phyloP scores from a whole-genome alignment of 768 basidiomycete species.

The Gautieria morchelliformis region DNA sequence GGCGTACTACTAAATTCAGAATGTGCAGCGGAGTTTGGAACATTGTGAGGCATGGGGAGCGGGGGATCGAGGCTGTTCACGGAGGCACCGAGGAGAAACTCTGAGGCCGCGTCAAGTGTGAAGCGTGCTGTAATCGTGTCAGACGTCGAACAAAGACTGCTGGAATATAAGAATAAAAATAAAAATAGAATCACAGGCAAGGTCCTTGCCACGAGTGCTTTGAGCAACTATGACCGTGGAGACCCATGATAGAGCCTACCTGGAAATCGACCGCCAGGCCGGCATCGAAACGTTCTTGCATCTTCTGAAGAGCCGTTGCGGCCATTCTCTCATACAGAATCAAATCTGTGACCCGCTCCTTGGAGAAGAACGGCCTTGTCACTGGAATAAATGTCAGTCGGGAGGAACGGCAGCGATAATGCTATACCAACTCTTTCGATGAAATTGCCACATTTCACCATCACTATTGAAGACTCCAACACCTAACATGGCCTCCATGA shows the following conservation, averaged over 20 bases:
- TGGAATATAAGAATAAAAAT: background rate
- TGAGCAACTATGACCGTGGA: background rate
- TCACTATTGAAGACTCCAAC: conserved; percentile 71
- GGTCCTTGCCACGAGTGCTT: background rate
- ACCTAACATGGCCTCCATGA: conserved; percentile 46
- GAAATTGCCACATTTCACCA: conserved; percentile 33
- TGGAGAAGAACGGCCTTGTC: conserved; percentile 3
- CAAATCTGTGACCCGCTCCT: conserved; percentile 6
- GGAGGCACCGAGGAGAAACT: conserved; percentile 45
- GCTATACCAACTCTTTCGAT: background rate
- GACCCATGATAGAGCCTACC: conserved; percentile 25
- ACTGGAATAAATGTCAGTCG: background rate
- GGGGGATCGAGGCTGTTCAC: conserved; percentile 37
- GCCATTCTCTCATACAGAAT: background rate
- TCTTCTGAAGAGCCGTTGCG: conserved; percentile 25
- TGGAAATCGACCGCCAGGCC: conserved; percentile 50
- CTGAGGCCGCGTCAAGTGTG: conserved; percentile 49
- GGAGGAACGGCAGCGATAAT: too few relatives aligned
- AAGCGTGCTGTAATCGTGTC: conserved; percentile 25
- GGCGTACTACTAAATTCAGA: conserved; percentile 10
- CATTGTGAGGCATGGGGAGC: conserved; percentile 51
- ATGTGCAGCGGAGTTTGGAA: conserved; percentile 14
- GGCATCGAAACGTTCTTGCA: conserved; percentile 31
- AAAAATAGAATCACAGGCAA: background rate
- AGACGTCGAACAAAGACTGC: background rate